These are phyloP conservation scores for Penicillium maclennaniae DNA, from an alignment of 495 filamentous ascomycete species.

Conservation along the genomic window DNA sequence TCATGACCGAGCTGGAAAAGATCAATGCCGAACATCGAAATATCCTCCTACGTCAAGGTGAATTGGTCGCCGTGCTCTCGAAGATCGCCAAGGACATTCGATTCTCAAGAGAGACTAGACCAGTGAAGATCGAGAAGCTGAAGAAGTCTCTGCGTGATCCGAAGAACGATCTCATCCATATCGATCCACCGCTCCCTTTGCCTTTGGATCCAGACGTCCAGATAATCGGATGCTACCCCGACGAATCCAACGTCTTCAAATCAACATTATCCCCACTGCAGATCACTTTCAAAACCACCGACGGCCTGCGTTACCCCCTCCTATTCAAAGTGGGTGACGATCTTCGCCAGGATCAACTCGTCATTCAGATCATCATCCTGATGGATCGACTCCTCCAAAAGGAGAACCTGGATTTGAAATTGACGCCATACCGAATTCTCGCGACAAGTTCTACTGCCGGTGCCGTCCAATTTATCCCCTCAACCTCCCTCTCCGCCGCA, in stretches of 20 bases:
- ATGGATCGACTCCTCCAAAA: slow-evolving; percentile 97
- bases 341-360: slow-evolving; percentile 92
- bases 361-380: slow-evolving; percentile 95
- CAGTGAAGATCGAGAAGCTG: slow-evolving; percentile 74
- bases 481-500: slow-evolving; percentile 74
- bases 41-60: slow-evolving; percentile 79
- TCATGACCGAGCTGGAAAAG: slow-evolving; percentile 76
- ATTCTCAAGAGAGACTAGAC: slow-evolving; percentile 69
- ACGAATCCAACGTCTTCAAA: slow-evolving; percentile 91
- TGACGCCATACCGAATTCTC: slow-evolving; percentile 93
- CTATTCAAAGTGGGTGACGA: slow-evolving; percentile 98
- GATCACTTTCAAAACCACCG: slow-evolving; percentile 80
- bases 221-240: slow-evolving; percentile 73
- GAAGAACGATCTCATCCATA: slow-evolving; percentile 75
- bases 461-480: slow-evolving; percentile 88
- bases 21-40: slow-evolving; percentile 62
- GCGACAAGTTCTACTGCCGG: slow-evolving; percentile 87
- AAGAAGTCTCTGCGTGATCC: slow-evolving; percentile 82
- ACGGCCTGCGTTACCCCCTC: slow-evolving; percentile 76
- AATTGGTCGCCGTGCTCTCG: slow-evolving; percentile 79
- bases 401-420: slow-evolving; percentile 93
- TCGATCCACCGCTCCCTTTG: slow-evolving; percentile 84
- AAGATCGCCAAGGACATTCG: slow-evolving; percentile 90
- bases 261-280: slow-evolving; percentile 86
- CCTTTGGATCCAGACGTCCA: slow-evolving; percentile 82